Evolutionary conservation across 805 yeast species (phyloP), one percentile per base, ranked within the genome.

Genomic region (Ogataea trehalophila): DNA sequence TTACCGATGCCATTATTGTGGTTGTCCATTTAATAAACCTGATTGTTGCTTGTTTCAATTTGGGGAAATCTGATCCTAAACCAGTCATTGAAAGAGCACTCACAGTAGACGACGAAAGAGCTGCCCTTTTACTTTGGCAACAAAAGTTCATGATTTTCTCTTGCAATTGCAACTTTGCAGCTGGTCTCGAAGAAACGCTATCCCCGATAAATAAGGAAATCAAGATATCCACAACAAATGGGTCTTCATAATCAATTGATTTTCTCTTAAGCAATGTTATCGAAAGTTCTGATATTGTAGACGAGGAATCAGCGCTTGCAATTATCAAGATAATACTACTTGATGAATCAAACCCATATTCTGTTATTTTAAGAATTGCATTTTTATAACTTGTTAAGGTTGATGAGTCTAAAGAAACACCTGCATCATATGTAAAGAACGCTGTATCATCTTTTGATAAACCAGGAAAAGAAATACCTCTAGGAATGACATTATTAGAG

Each of bases 381-480:
- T 47, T 51, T 50, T 76, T 80, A 42, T 68, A 71, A 6, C 48
- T 55, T 1, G 66, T 52, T 38, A 87, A 62, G 17, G 76, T 79
- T 0, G 72, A 72, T 6, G 70, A 67, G 45, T 77, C 77, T 57
- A 77, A 81, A 0, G 76, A 63, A 0, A 81, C 77, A 26, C 91
- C 92, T 2, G 92, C 88, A 52, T 78, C 78, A 45, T 73, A 74
- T 0, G 88, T 83, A 55, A 88, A 79, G 55, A 83, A 87, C 0
- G 77, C 61, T 17, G 77, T 74, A 38, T 85, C 89, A 0, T 60
- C 60, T 0, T 71, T 62, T 14, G 83, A 70, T 44, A 90, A 65
- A 0, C 96, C 96, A 0, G 92, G 89, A 48, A 80, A 73, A 3
- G 72, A 61, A 48, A 72, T 67, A 8, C 73, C 73, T 49, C 67